These are phyloP conservation scores for Lachancea cidri DNA, from an alignment of 805 yeast species.

Conservation along the genomic window DNA sequence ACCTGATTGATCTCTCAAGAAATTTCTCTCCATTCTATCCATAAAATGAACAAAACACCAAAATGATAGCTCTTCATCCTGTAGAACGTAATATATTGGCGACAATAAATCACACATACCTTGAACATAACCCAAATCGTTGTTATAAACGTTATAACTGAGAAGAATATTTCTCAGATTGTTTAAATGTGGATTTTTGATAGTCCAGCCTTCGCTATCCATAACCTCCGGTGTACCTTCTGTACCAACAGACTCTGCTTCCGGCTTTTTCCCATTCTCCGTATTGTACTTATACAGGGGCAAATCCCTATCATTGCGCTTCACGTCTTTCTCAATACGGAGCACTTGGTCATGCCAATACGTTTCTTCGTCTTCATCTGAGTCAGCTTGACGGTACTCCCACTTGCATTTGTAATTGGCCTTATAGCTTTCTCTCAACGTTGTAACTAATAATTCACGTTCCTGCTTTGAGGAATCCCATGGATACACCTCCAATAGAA, in stretches of 20 bases:
- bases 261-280: constrained; percentile 36
- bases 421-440: constrained; percentile 55
- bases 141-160: constrained; percentile 81
- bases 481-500: constrained; percentile 74
- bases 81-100: constrained; percentile 62
- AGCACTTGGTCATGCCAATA: constrained; percentile 87
- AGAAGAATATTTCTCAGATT: constrained; percentile 70
- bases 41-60: constrained; percentile 86
- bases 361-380: constrained; percentile 42
- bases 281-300: constrained; percentile 48
- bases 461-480: constrained; percentile 81
- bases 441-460: constrained; percentile 51
- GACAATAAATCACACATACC: constrained; percentile 95
- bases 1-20: constrained; percentile 86
- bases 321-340: constrained; percentile 89
- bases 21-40: constrained; percentile 94
- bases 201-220: constrained; percentile 51
- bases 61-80: constrained; percentile 76
- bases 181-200: constrained; percentile 70
- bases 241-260: constrained; percentile 30
- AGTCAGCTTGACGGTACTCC: constrained; percentile 41
- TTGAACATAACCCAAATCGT: constrained; percentile 88
- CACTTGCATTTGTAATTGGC: constrained; percentile 63
- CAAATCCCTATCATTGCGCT: constrained; percentile 80
- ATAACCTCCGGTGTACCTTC: constrained; percentile 26